These are phyloP conservation scores for Fraxinus americana DNA, from an alignment of 257 asterid genomes.

Conservation along the genomic window DNA sequence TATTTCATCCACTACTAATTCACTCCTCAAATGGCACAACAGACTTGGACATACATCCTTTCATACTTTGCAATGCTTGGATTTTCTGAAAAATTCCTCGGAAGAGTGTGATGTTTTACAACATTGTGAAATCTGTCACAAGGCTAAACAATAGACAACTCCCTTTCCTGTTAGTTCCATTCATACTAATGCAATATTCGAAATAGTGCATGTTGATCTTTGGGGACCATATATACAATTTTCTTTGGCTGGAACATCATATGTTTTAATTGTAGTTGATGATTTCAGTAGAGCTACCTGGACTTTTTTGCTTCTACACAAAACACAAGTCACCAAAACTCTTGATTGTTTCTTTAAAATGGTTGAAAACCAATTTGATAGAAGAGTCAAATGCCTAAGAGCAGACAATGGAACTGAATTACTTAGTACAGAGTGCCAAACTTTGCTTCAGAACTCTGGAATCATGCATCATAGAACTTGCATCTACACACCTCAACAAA, in stretches of 20 bases:
- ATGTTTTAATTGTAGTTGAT: not conserved
- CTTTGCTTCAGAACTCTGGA: not conserved
- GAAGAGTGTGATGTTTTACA: too few relatives aligned
- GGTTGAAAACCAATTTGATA: not conserved
- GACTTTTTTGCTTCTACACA: not conserved
- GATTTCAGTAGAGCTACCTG: not conserved
- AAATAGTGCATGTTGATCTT: not conserved
- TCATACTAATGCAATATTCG: not conserved
- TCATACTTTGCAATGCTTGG: too few relatives aligned
- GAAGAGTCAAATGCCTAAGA: not conserved
- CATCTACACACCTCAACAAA: not conserved
- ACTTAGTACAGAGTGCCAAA: not conserved
- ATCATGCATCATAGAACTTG: not conserved
- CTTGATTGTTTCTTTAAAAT: too few relatives aligned
- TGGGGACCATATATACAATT: constrained; percentile 3
- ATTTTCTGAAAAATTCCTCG: too few relatives aligned
- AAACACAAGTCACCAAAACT: not conserved
- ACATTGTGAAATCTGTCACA: not conserved
- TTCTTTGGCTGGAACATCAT: not conserved
- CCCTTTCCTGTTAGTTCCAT: not conserved
- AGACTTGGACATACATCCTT: too few relatives aligned
- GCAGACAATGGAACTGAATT: constrained; percentile 4
- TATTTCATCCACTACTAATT: too few relatives aligned
- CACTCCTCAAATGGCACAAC: too few relatives aligned
- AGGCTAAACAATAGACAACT: not conserved